These are phyloP conservation scores for Ophiostoma fasciatum DNA, from an alignment of 2,329 filamentous ascomycete species.

Conservation along the genomic window DNA sequence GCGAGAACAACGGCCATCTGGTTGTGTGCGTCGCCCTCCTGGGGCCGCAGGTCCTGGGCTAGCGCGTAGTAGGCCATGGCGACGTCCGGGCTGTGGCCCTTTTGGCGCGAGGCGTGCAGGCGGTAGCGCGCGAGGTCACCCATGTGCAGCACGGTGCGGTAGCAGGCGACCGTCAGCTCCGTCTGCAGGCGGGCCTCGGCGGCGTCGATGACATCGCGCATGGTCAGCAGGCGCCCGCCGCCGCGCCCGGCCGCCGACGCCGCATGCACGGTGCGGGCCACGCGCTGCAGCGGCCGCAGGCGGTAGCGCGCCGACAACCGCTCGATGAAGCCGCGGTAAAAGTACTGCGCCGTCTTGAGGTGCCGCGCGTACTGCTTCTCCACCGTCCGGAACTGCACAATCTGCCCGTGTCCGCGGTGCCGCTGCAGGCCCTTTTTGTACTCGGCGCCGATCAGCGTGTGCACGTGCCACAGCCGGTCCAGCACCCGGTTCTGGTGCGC, in stretches of 20 bases:
- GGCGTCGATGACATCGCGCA: constrained; percentile 28
- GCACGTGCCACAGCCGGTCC: constrained; percentile 60
- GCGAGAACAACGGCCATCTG: constrained; percentile 79
- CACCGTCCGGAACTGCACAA: constrained; percentile 57
- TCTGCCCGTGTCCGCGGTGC: constrained; percentile 34
- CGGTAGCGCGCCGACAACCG: constrained; percentile 50
- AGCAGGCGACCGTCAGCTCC: constrained; percentile 59
- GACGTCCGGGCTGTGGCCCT: constrained; percentile 60
- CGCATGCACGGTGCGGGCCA: constrained; percentile 27
- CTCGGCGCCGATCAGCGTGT: constrained; percentile 61
- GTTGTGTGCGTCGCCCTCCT: constrained; percentile 71
- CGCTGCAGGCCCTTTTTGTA: constrained; percentile 57
- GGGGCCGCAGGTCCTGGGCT: constrained; percentile 63
- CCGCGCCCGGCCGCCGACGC: no score
- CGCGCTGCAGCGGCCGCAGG: constrained; percentile 24
- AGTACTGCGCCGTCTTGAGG: constrained; percentile 73
- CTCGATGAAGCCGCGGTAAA: constrained; percentile 78
- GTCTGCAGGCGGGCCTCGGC: constrained; percentile 34
- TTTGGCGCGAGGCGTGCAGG: constrained; percentile 49
- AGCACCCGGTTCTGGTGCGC: constrained; percentile 52
- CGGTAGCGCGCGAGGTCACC: constrained; percentile 87
- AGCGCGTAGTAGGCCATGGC: constrained; percentile 76
- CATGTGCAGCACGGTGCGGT: constrained; percentile 70
- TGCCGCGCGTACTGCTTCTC: constrained; percentile 73
- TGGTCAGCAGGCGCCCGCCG: constrained; percentile 20